Evolutionary conservation across 2,329 filamentous ascomycete species (phyloP).

Genomic region (Monosporascus sp.): DNA sequence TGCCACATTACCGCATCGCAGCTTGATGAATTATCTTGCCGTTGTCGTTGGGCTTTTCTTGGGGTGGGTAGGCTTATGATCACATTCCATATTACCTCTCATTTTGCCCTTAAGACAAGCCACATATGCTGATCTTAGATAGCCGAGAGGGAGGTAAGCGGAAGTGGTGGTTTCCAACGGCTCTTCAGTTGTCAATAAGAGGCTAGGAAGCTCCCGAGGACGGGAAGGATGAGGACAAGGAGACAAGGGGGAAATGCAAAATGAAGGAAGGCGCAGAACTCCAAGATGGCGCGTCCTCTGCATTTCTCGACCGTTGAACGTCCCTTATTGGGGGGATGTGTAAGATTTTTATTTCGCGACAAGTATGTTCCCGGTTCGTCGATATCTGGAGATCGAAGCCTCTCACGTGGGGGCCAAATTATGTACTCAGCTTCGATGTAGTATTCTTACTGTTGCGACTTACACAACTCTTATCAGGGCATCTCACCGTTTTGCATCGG

Average conservation of each 20-base stretch:
- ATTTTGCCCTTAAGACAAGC: not conserved
- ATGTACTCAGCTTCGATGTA: not conserved
- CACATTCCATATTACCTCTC: too few relatives aligned
- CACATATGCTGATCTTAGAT: not conserved
- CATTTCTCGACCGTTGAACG: not conserved
- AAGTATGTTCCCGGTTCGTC: not conserved
- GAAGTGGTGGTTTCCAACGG: constrained; percentile 2
- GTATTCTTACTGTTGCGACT: not conserved
- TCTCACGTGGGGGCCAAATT: not conserved
- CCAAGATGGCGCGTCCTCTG: not conserved
- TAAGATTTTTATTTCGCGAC: not conserved
- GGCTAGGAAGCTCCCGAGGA: constrained; percentile 10
- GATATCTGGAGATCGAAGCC: not conserved
- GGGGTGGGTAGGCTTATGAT: too few relatives aligned
- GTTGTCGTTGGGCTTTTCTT: too few relatives aligned
- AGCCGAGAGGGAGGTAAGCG: constrained; percentile 8
- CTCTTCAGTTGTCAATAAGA: constrained; percentile 8
- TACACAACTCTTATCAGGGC: not conserved
- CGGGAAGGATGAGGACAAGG: constrained; percentile 4
- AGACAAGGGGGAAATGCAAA: not conserved
- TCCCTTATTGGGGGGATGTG: not conserved
- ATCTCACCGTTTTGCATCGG: not conserved
- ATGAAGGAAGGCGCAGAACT: not conserved
- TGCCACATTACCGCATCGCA: too few relatives aligned
- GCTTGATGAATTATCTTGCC: too few relatives aligned